Evolutionary conservation across 441 rosid species (phyloP).

Genomic region (Mallotus japonicus): DNA sequence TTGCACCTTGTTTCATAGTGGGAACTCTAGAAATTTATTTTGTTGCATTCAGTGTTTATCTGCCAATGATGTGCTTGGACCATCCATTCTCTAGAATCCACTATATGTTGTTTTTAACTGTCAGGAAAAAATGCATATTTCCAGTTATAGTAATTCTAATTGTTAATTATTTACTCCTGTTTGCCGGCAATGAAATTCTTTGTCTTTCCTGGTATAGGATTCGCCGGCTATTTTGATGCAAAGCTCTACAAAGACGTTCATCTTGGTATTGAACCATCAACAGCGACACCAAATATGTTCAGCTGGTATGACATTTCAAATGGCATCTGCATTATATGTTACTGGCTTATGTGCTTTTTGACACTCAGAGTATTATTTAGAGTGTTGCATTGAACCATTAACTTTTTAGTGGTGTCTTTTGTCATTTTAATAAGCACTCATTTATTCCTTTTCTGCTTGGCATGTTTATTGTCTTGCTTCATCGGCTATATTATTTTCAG

Average conservation of each 20-base stretch:
- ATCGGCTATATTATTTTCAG: background rate
- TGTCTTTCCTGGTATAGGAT: slow-evolving; percentile 43
- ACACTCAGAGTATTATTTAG: background rate
- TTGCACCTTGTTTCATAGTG: background rate
- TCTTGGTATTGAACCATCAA: slow-evolving; percentile 91
- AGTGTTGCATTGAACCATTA: background rate
- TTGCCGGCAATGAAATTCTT: too few relatives aligned
- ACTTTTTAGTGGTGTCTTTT: background rate
- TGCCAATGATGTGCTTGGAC: background rate
- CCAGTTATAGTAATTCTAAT: background rate
- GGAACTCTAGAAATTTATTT: background rate
- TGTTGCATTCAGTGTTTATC: background rate
- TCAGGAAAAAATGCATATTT: background rate
- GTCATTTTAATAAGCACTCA: background rate
- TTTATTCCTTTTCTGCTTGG: background rate
- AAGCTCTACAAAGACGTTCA: slow-evolving; percentile 86
- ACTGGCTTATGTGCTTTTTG: background rate
- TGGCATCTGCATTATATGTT: background rate
- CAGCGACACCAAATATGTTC: slow-evolving; percentile 95
- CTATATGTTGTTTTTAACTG: background rate
- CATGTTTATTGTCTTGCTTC: background rate
- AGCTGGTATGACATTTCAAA: slow-evolving; percentile 62
- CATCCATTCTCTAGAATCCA: background rate
- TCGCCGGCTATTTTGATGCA: slow-evolving; percentile 95
- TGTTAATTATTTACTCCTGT: background rate